Evolutionary conservation across 768 basidiomycete species (phyloP), one percentile per base, ranked within the genome.

Genomic region (Mycena venus): DNA sequence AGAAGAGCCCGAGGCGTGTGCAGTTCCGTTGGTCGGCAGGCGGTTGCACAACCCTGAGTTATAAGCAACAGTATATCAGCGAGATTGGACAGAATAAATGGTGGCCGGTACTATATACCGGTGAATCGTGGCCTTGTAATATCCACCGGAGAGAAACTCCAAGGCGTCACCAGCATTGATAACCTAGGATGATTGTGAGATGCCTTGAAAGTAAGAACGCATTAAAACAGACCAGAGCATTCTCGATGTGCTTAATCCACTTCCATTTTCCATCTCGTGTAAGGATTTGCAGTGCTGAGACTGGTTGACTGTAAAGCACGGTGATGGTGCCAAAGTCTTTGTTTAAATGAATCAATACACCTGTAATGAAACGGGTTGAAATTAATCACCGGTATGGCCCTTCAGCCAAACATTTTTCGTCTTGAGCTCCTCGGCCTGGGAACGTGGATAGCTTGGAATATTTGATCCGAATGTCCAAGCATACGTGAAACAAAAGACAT

Each of bases 121-220:
- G 76, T 92, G 91, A 61, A 91, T 88, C 1, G 91, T 92, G 15
- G 87, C 88, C 36, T 85, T 86, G 80, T 92, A 92, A 75, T 84
- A 91, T 1, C 91, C 91, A 0, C 91, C 91, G 1, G 90, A 90
- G 25, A 92, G 84, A 77, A 92, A 90, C 63, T 92, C 88, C 74
- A 93, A 78, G 0, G 87, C 86, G 70, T 92, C 91, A 7, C 91
- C 91, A 0, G 89, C 85, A 63, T 92, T 92, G 59, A 93, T 85
- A 11, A 91, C 86, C 91, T 91, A 40, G 21, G 23, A 23, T 11
- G 29, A 29, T 19, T 10, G 64, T 29, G 40, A 49, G 38, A n/a
- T n/a, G n/a, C n/a, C n/a, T n/a, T 19, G 2, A 21, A 36, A 25
- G 8, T 23, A 29, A 49, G 29, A n/a, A 25, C n/a, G n/a, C n/a